Conservation (phyloP, 2,329 filamentous ascomycete genomes). For the Penicillium brasilianum region DNA sequence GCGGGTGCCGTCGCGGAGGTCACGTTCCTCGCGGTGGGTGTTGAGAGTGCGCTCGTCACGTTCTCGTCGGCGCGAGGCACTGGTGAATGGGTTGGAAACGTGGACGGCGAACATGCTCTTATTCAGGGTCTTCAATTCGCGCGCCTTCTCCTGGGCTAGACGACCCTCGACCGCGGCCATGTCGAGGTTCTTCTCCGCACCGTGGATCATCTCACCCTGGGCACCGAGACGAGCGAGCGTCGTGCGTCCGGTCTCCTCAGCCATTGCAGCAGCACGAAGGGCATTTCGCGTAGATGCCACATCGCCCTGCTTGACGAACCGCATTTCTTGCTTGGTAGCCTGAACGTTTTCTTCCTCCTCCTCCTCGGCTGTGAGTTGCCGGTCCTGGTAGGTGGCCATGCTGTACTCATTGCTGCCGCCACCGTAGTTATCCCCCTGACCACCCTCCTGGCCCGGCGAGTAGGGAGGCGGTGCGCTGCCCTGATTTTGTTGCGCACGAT, state of each 20-base stretch:
- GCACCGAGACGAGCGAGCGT: constrained; percentile 75
- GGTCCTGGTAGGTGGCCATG: constrained; percentile 62
- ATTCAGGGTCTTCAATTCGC: constrained; percentile 84
- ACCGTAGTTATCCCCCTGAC: constrained; percentile 35
- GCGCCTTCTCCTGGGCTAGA: constrained; percentile 77
- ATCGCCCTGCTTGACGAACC: constrained; percentile 76
- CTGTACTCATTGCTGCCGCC: constrained; percentile 44
- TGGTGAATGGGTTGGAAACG: constrained; percentile 77
- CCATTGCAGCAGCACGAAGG: constrained; percentile 68
- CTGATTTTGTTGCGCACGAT: constrained; percentile 54
- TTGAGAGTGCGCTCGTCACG: constrained; percentile 72
- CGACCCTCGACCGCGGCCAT: constrained; percentile 76
- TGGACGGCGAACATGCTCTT: constrained; percentile 89
- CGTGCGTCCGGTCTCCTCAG: constrained; percentile 71
- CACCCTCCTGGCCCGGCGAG: constrained; percentile 25
- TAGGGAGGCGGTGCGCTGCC: constrained; percentile 32
- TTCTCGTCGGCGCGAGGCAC: constrained; percentile 65
- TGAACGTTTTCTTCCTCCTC: constrained; percentile 76
- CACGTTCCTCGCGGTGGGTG: constrained; percentile 64
- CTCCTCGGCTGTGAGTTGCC: constrained; percentile 80
- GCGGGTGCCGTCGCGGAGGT: constrained; percentile 61
- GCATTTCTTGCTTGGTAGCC: constrained; percentile 74
- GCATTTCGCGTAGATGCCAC: constrained; percentile 74
- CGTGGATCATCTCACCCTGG: constrained; percentile 80
- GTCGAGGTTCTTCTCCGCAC: constrained; percentile 83